Base-by-base conservation (phyloP, 768 basidiomycete species). In the Lepiota venenata region DNA sequence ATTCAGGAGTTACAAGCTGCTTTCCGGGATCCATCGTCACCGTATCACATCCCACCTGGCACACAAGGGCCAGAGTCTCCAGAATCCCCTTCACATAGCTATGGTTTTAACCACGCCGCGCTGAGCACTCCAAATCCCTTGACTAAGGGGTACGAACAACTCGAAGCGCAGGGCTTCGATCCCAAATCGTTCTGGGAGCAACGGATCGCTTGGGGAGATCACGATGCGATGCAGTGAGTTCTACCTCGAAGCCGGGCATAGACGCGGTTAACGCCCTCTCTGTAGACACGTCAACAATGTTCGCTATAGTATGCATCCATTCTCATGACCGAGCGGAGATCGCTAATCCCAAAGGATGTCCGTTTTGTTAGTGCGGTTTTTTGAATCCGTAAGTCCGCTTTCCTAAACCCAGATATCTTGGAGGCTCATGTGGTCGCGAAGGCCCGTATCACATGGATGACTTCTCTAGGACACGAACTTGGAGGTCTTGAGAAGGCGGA, bases 261-360 rank as follows among this genome's bases (percentile, higher is more conserved):
- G n/a, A 14, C 5, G 32, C 15, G 22, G 25, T 39, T 41, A 27
- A 50, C 42, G 43, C 11, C 40, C 10, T 14, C 14, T n/a, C n/a
- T 25, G 25, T 48, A 91, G 88, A 64, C 88, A 91, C 60, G 87
- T 90, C 20, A 90, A 90, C 59, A 91, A 91, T 58, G 85, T 82
- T 14, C 82, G 80, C 55, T 90, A 91, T 63, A 69, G 88, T 89
- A 64, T 76, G 66, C 41, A 16, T 15, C 27, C 25, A 29, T 39
- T 35, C 14, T 20, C 15, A 43, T 29, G 27, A 22, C 10, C 32
- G 16, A 12, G 36, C 21, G 5, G 25, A 44, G n/a, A 11, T 16
- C 40, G 2, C 18, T 15, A 52, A 11, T 14, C 29, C 41, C 42
- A 12, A 41, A 21, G 37, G 11, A 48, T 22, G 12, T 35, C 21